A percentile compares a stretch with the other conserved stretches of the same genome.
Evolutionary conservation across 148 eudicot genomes (phyloP).

Genomic region (Beta vulgaris): DNA sequence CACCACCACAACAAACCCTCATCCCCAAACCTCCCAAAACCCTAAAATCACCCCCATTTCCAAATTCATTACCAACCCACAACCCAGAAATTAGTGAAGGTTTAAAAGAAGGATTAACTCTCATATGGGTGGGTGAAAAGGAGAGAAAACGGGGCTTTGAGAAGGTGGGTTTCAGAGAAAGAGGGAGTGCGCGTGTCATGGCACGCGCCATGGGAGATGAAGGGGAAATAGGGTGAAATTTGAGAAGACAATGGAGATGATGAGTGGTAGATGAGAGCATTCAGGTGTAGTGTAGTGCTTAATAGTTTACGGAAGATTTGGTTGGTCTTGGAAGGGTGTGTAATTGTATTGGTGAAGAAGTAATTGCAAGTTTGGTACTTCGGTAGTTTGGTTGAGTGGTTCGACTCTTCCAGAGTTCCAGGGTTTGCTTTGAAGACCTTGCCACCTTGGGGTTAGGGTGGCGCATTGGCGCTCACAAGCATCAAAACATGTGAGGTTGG

Average conservation of each 20-base stretch:
- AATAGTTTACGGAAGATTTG: too few species aligned
- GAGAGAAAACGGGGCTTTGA: conserved; percentile 14
- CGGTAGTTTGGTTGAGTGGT: neutral
- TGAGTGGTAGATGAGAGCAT: neutral
- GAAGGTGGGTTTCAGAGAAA: conserved; percentile 19
- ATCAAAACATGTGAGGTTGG: too few species aligned
- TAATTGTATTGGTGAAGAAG: too few species aligned
- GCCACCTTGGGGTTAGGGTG: neutral
- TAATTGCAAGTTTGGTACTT: neutral
- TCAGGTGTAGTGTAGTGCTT: neutral
- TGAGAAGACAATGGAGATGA: conserved; percentile 27
- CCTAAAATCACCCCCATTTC: conserved; percentile 13
- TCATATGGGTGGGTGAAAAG: conserved; percentile 24
- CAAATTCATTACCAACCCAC: conserved; percentile 16
- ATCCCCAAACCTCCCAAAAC: conserved; percentile 26
- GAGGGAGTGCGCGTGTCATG: conserved; percentile 43
- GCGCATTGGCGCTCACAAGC: too few species aligned
- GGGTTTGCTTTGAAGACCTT: too few species aligned
- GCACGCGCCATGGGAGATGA: conserved; percentile 55
- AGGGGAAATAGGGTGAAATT: neutral
- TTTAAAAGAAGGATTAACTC: conserved; percentile 9
- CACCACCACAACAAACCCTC: conserved; percentile 32
- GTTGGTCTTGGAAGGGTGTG: too few species aligned
- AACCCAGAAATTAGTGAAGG: conserved; percentile 35
- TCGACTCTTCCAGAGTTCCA: neutral